phyloP scores from a whole-genome alignment of 331 rosid species.

The Quercus tomentella region DNA sequence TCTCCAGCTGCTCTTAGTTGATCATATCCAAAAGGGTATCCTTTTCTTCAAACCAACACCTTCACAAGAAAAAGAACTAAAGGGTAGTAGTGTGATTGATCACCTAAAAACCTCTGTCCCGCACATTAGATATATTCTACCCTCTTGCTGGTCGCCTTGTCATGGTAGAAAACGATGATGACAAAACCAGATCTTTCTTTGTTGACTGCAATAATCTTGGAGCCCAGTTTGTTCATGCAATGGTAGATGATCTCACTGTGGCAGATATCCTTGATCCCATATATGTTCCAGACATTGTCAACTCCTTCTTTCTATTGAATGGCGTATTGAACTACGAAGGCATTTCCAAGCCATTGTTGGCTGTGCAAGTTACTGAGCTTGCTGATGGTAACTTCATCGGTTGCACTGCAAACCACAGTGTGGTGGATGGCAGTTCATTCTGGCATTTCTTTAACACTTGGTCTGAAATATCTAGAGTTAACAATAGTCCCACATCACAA shows the following conservation, averaged over 20 bases:
- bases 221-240: neutral
- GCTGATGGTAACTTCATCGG: constrained; percentile 44
- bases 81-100: neutral
- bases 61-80: neutral
- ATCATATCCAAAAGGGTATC: constrained; percentile 11
- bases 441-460: constrained; percentile 53
- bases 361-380: constrained; percentile 47
- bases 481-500: neutral
- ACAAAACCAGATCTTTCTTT: neutral
- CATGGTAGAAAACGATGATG: neutral
- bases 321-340: constrained; percentile 25
- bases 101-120: constrained; percentile 6
- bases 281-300: constrained; percentile 7
- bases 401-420: constrained; percentile 33
- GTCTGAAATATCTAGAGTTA: neutral
- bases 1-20: neutral
- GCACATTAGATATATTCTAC: neutral
- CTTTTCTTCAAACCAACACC: constrained; percentile 9
- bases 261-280: constrained; percentile 4
- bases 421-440: constrained; percentile 42
- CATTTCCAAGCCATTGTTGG: constrained; percentile 32
- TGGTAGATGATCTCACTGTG: neutral
- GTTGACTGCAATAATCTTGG: neutral
- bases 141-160: constrained; percentile 12
- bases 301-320: neutral